These are phyloP conservation scores for Leishmania lainsoni DNA, from an alignment of 208 protist genomes.

Conservation along the genomic window DNA sequence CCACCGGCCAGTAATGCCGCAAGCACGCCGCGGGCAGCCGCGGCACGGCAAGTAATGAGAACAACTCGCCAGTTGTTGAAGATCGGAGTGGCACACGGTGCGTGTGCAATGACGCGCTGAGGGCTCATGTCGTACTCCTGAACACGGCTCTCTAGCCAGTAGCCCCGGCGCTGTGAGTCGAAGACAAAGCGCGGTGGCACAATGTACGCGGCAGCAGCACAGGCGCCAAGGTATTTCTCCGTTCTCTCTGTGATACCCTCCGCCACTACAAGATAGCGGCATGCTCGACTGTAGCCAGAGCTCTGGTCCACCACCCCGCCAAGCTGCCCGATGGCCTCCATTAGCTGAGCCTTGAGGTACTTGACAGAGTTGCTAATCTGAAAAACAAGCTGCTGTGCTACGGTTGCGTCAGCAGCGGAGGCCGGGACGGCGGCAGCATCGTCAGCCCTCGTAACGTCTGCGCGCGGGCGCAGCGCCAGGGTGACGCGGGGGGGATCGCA, in stretches of 20 bases:
- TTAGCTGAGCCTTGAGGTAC: constrained; percentile 39
- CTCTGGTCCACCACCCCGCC: constrained; percentile 52
- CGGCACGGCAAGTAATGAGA: constrained; percentile 42
- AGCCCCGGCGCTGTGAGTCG: constrained; percentile 55
- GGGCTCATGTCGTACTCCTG: constrained; percentile 71
- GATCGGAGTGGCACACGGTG: constrained; percentile 14
- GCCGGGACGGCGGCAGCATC: background rate
- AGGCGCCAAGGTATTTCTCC: constrained; percentile 77
- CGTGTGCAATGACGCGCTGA: constrained; percentile 25
- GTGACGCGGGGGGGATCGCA: background rate
- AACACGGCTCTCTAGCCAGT: constrained; percentile 54
- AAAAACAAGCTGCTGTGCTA: constrained; percentile 29
- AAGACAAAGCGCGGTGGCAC: constrained; percentile 73
- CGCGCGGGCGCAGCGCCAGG: background rate
- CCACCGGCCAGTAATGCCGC: constrained; percentile 61
- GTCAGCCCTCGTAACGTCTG: background rate
- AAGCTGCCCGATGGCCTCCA: constrained; percentile 43
- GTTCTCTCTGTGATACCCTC: constrained; percentile 77
- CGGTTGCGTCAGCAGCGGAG: background rate
- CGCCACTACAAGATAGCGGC: constrained; percentile 61
- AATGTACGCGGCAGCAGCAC: constrained; percentile 61
- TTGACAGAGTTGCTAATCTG: constrained; percentile 71
- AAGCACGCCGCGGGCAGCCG: constrained; percentile 48
- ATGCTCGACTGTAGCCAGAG: constrained; percentile 39
- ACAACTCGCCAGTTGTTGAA: constrained; percentile 67